Evolutionary conservation across 164 flowering plant genomes (phyloP).

Genomic region (Chimonanthus salicifolius): DNA sequence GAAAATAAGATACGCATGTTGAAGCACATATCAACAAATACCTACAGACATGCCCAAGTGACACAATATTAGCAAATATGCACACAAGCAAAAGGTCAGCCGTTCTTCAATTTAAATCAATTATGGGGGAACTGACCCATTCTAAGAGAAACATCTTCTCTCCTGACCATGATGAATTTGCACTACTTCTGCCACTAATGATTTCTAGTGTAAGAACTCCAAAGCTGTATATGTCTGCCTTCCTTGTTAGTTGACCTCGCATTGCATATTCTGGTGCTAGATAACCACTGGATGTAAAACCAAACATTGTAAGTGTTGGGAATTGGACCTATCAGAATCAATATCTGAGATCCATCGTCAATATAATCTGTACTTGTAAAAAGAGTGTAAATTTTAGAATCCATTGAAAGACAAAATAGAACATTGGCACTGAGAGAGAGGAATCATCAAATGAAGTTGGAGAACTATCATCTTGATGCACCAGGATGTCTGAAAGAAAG

Average conservation of each 20-base stretch:
- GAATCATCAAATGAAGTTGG: neutral
- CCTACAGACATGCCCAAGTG: neutral
- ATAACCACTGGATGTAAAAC: conserved; percentile 59
- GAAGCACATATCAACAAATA: neutral
- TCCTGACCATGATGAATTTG: conserved; percentile 46
- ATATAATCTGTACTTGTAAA: neutral
- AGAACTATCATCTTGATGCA: neutral
- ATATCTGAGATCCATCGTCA: neutral
- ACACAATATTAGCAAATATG: neutral
- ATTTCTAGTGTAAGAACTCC: conserved; percentile 75
- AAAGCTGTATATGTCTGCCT: conserved; percentile 82
- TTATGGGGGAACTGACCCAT: conserved; percentile 36
- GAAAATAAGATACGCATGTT: too few species aligned
- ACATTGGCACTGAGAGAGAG: neutral
- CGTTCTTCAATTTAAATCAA: neutral
- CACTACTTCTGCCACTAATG: conserved; percentile 58
- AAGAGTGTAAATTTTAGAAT: neutral
- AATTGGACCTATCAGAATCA: neutral
- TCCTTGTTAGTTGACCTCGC: conserved; percentile 71
- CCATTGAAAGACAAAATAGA: neutral
- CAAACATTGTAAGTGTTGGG: neutral
- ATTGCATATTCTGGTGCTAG: conserved; percentile 82
- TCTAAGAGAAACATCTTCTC: conserved; percentile 42
- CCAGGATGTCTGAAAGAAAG: neutral
- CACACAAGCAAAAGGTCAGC: neutral